These are phyloP conservation scores for Astragalus membranaceus DNA, from an alignment of 306 rosid genomes.

Conservation along the genomic window DNA sequence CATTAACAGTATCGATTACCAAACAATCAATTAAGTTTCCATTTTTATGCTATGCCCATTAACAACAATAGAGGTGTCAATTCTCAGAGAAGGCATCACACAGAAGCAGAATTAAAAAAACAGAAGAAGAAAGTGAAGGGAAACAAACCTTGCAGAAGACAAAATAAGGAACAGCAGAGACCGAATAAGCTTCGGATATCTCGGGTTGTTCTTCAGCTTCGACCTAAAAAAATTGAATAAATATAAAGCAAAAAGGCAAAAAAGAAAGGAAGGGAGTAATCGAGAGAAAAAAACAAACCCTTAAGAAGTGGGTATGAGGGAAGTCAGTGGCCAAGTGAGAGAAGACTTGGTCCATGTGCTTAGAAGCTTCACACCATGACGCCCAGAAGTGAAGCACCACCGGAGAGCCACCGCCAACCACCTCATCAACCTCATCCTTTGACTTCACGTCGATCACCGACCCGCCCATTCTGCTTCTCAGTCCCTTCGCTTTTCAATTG, in stretches of 20 bases:
- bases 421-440: constrained; percentile 53
- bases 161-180: constrained; percentile 86
- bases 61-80: neutral
- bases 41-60: neutral
- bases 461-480: constrained; percentile 54
- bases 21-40: neutral
- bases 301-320: constrained; percentile 63
- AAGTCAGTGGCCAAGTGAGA: constrained; percentile 77
- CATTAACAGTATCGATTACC: neutral
- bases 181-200: constrained; percentile 79
- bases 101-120: neutral
- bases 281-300: constrained; percentile 35
- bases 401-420: constrained; percentile 52
- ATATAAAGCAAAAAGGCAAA: neutral
- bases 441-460: constrained; percentile 68
- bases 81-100: neutral
- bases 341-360: constrained; percentile 90
- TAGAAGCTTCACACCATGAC: constrained; percentile 94
- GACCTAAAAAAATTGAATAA: constrained; percentile 36
- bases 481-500: too few relatives aligned
- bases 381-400: constrained; percentile 90
- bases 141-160: constrained; percentile 62
- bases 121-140: neutral
- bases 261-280: neutral
- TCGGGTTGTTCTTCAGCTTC: constrained; percentile 96